Evolutionary conservation across 352 stramenopile species (phyloP).

Genomic region (Phytopythium montanum): DNA sequence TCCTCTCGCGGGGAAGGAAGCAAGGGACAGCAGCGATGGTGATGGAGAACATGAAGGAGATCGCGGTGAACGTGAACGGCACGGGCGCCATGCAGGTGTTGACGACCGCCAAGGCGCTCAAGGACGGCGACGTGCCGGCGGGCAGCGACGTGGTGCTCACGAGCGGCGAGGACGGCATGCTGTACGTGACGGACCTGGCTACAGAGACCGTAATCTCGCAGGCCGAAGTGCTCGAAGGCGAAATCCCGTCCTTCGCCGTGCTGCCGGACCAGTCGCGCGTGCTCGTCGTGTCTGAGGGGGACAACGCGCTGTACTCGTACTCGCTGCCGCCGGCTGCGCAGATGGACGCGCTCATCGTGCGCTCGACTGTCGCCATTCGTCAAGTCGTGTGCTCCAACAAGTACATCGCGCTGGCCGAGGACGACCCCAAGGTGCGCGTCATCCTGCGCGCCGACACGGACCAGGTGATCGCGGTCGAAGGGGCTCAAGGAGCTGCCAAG

Average conservation of each 20-base stretch:
- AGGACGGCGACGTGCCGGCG: conserved; percentile 21
- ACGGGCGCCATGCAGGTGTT: conserved; percentile 63
- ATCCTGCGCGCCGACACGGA: conserved; percentile 49
- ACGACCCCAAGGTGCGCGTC: conserved; percentile 73
- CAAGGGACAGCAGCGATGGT: neutral
- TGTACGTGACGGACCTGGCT: conserved; percentile 67
- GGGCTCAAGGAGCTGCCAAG: conserved; percentile 64
- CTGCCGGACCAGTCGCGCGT: conserved; percentile 62
- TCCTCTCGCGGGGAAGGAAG: neutral
- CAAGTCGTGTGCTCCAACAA: conserved; percentile 57
- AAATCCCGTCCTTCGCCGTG: conserved; percentile 67
- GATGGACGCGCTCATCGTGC: conserved; percentile 58
- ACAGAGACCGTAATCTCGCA: conserved; percentile 48
- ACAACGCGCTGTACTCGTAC: conserved; percentile 70
- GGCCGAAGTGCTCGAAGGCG: conserved; percentile 48
- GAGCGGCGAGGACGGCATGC: conserved; percentile 74
- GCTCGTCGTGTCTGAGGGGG: conserved; percentile 65
- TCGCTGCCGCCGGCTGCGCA: conserved; percentile 44
- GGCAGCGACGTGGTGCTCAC: conserved; percentile 65
- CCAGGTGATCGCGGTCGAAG: conserved; percentile 57
- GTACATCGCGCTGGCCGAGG: conserved; percentile 68
- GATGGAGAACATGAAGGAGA: conserved; percentile 80
- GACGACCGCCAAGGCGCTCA: conserved; percentile 25
- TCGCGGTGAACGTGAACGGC: conserved; percentile 67
- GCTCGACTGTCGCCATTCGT: conserved; percentile 71